A percentile compares a stretch with the other conserved stretches of the same genome.
phyloP scores from a whole-genome alignment of 371 early-diverging fungal species.

The Saksenaea vasiformis region DNA sequence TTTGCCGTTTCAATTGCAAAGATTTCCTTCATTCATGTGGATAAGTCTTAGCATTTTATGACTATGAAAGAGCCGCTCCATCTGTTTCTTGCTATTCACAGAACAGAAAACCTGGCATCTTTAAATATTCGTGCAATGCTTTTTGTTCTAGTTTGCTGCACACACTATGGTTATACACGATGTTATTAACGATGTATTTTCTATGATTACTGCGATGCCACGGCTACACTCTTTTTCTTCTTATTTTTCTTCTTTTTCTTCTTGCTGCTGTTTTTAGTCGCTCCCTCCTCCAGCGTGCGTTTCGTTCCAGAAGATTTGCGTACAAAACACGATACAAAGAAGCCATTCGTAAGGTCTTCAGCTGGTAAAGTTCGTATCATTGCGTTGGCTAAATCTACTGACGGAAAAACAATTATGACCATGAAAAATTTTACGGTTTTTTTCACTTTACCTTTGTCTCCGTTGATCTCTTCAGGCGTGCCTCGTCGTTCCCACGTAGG shows the following conservation, averaged over 20 bases:
- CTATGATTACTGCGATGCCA: neutral
- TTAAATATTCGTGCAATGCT: neutral
- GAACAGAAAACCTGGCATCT: too few relatives aligned
- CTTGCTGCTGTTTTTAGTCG: conserved; percentile 20
- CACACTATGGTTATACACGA: too few relatives aligned
- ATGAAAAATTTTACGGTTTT: neutral
- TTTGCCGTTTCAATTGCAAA: too few relatives aligned
- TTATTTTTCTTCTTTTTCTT: conserved; percentile 17
- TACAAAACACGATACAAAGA: conserved; percentile 85
- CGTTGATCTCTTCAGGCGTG: conserved; percentile 42
- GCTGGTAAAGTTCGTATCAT: conserved; percentile 72
- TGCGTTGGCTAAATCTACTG: conserved; percentile 52
- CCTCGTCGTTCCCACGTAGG: conserved; percentile 82
- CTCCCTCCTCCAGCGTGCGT: conserved; percentile 70
- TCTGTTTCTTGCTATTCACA: too few relatives aligned
- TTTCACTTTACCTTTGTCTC: neutral
- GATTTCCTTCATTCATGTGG: too few relatives aligned
- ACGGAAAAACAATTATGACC: neutral
- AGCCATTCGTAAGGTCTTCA: conserved; percentile 78
- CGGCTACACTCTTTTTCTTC: conserved; percentile 10
- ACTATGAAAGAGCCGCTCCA: too few relatives aligned
- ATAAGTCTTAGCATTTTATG: too few relatives aligned
- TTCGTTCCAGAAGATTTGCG: conserved; percentile 57
- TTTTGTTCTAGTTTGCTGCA: neutral
- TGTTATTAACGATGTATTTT: neutral